Conservation (phyloP, 441 rosid genomes). For the Euphorbia schlechtendalii region DNA sequence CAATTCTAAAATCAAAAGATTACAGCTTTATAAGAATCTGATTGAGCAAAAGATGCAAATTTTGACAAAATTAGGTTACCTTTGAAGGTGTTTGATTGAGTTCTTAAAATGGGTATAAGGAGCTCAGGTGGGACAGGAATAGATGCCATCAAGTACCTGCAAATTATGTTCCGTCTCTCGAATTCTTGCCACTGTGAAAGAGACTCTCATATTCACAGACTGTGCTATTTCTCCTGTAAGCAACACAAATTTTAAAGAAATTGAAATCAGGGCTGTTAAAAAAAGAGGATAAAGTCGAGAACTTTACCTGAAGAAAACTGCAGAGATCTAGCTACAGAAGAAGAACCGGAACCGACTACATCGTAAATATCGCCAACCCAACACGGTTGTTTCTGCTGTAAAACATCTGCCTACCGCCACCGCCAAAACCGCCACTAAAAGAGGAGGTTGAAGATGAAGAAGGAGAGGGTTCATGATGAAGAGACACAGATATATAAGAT, state of each 20-base stretch:
- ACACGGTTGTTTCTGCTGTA: constrained; percentile 37
- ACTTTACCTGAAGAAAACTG: constrained; percentile 20
- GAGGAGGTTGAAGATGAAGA: constrained; percentile 26
- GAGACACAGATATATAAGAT: constrained; percentile 26
- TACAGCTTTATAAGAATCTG: background rate
- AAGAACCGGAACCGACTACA: constrained; percentile 25
- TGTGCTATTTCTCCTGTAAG: constrained; percentile 35
- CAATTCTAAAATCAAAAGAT: constrained; percentile 10
- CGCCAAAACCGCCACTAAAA: constrained; percentile 21
- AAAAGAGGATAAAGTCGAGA: constrained; percentile 2
- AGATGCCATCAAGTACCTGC: constrained; percentile 50
- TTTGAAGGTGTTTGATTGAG: constrained; percentile 22
- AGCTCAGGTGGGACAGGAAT: constrained; percentile 53
- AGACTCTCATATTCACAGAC: constrained; percentile 25
- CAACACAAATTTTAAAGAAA: background rate
- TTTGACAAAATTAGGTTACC: constrained; percentile 20
- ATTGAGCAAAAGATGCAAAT: background rate
- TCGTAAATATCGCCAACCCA: constrained; percentile 34
- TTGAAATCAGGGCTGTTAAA: background rate
- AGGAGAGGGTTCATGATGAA: constrained; percentile 22
- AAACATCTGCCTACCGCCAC: constrained; percentile 34
- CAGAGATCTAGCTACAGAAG: constrained; percentile 1
- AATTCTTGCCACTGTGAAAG: constrained; percentile 56
- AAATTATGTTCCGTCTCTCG: constrained; percentile 46
- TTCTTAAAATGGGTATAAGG: constrained; percentile 33